These are phyloP conservation scores for Phytophthora melonis DNA, from an alignment of 352 stramenopile species.

Conservation along the genomic window DNA sequence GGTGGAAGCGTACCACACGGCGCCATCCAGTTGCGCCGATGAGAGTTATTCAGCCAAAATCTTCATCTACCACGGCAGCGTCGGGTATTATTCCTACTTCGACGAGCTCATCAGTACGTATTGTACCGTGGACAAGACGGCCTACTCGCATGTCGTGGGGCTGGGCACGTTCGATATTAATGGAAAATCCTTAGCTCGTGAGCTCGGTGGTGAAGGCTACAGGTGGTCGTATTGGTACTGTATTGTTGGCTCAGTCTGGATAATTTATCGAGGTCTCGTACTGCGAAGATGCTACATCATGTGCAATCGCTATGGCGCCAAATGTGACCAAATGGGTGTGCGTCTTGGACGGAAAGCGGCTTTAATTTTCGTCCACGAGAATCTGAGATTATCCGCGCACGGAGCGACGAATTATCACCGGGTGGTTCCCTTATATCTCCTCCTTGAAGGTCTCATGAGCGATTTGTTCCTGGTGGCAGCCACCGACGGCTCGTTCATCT, in stretches of 20 bases:
- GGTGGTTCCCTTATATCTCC: conserved; percentile 7
- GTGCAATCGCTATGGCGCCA: conserved; percentile 8
- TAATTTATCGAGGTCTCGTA: conserved; percentile 12
- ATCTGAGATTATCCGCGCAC: conserved; percentile 12
- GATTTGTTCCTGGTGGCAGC: conserved; percentile 16
- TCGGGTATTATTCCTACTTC: conserved; percentile 14
- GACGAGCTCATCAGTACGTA: conserved; percentile 15
- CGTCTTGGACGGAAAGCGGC: background rate
- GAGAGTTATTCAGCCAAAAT: conserved; percentile 8
- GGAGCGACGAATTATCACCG: conserved; percentile 14
- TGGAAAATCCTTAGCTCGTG: conserved; percentile 1
- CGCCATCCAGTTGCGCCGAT: background rate
- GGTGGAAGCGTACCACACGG: background rate
- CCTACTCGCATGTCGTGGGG: conserved; percentile 6
- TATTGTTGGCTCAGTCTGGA: conserved; percentile 1
- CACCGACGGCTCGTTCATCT: conserved; percentile 11
- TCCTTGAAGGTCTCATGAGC: conserved; percentile 18
- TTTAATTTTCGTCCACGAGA: conserved; percentile 14
- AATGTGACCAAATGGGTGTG: conserved; percentile 5
- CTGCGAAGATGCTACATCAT: conserved; percentile 11
- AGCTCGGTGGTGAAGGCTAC: conserved; percentile 1
- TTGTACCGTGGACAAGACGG: background rate
- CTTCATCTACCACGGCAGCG: conserved; percentile 16
- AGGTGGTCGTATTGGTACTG: conserved; percentile 13
- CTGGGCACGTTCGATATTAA: conserved; percentile 21